Base-by-base conservation (phyloP, 2,329 filamentous ascomycete species). In the Talaromyces sp. region DNA sequence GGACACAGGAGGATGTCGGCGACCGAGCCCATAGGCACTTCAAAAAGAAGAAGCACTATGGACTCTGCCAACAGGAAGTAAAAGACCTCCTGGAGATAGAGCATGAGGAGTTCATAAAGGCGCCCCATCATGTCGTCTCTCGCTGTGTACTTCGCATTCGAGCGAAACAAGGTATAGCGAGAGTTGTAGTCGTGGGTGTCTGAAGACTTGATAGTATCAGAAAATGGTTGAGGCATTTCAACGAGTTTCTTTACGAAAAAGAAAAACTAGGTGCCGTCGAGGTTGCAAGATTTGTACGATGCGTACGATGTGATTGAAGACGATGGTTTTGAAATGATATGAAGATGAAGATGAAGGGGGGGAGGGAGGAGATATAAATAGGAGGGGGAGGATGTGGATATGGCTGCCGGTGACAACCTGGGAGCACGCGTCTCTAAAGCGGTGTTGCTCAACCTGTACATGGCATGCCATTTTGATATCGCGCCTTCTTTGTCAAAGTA, bases 1-100 rank as follows among this genome's bases (percentile, higher is more conserved):
- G 60, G 60, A 8, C 9, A 53, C 27, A 61, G 34, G 18, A 61
- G 23, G 5, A 52, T 42, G 9, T 61, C 34, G 2, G 51, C n/a
- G 33, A 30, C n/a, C 8, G 44, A 36, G 30, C 7, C 14, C 23
- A 50, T 54, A 16, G 60, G 28, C 12, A 50, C 27, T 58, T 61
- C 47, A 10, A 53, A 56, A 7, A 42, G 18, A 5, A 57, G 28
- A 33, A 18, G 36, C 34, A 54, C 28, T 14, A 58, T 31, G 4
- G 34, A 16, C 28, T 61, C 55, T 12, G 57, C 23, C 18, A 28
- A 10, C 34, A 51, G 14, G 55, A 18, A 53, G 47, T 54, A 16
- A 12, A 23, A 36, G 12, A 34, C 47, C n/a, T 58, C 60, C 9
- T 16, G 14, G n/a, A 61, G 55, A 34, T 34, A 61, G 23, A 34